A percentile compares a stretch with the other conserved stretches of the same genome.
These are phyloP conservation scores for Hypoxylon subgilvum DNA, from an alignment of 495 filamentous ascomycete species.

Conservation along the genomic window DNA sequence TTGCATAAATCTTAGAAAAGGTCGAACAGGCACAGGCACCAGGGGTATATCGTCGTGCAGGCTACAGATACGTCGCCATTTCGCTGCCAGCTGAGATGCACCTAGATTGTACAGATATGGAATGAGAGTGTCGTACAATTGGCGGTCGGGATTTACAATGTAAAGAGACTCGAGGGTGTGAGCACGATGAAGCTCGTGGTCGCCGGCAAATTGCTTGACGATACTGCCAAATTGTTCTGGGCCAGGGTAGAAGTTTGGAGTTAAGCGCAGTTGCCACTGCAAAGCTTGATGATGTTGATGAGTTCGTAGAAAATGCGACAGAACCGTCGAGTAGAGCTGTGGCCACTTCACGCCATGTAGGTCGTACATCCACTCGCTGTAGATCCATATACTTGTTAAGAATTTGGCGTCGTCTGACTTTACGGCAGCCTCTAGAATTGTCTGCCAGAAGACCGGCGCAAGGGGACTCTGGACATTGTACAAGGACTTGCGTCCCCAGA, in stretches of 20 bases:
- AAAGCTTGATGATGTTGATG: slow-evolving; percentile 41
- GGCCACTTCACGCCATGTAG: slow-evolving; percentile 58
- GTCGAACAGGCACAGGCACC: slow-evolving; percentile 25
- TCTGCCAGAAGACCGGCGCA: slow-evolving; percentile 64
- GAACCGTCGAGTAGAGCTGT: slow-evolving; percentile 41
- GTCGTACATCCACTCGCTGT: slow-evolving; percentile 61
- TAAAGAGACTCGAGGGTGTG: slow-evolving; percentile 53
- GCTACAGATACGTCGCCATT: slow-evolving; percentile 60
- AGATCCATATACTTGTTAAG: slow-evolving; percentile 57
- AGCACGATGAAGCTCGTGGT: slow-evolving; percentile 34
- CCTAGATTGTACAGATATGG: slow-evolving; percentile 59
- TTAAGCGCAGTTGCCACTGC: slow-evolving; percentile 47
- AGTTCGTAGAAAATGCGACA: slow-evolving; percentile 45
- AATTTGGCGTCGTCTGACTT: slow-evolving; percentile 44
- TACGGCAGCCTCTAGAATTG: slow-evolving; percentile 56
- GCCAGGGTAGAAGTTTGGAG: slow-evolving; percentile 43
- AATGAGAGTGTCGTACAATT: slow-evolving; percentile 67
- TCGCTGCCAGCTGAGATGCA: slow-evolving; percentile 55
- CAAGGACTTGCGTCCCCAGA: slow-evolving; percentile 41
- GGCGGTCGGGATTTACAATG: slow-evolving; percentile 56
- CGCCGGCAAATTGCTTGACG: slow-evolving; percentile 42
- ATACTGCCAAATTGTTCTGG: slow-evolving; percentile 38
- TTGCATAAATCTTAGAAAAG: slow-evolving; percentile 46
- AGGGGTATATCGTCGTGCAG: slow-evolving; percentile 43
- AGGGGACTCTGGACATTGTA: slow-evolving; percentile 32